These are phyloP conservation scores for Leccinum subtestaceum DNA, from an alignment of 768 basidiomycete genomes.

Conservation along the genomic window DNA sequence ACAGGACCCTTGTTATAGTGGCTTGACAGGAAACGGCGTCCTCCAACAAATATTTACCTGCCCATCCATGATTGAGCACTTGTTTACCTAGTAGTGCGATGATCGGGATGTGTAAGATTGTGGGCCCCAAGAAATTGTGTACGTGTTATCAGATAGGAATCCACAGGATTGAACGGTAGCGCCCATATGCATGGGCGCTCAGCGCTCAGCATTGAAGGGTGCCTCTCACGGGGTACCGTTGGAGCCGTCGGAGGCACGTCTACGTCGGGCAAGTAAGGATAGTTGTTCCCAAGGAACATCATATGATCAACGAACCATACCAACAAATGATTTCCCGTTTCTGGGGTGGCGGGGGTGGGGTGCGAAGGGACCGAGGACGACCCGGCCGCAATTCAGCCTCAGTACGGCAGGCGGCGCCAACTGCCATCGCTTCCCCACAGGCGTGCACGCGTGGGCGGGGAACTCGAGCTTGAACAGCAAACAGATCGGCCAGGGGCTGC, in stretches of 20 bases:
- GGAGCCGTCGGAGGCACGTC: background rate
- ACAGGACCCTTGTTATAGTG: conserved; percentile 10
- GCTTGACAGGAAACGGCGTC: conserved; percentile 3
- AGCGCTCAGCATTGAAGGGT: background rate
- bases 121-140: background rate
- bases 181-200: background rate
- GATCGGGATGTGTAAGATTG: conserved; percentile 3
- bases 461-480: background rate
- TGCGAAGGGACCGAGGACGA: background rate
- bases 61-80: background rate
- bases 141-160: background rate
- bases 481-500: background rate
- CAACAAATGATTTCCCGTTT: conserved; percentile 6
- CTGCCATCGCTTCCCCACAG: background rate
- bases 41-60: background rate
- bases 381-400: background rate
- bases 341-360: background rate
- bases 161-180: background rate
- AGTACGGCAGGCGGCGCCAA: background rate
- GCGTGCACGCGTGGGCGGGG: background rate
- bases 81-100: background rate
- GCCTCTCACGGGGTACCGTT: background rate
- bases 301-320: background rate
- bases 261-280: conserved; percentile 1
- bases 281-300: conserved; percentile 7